Evolutionary conservation across 1,284 basidiomycete genomes (phyloP).

Genomic region (Kwoniella shivajii): DNA sequence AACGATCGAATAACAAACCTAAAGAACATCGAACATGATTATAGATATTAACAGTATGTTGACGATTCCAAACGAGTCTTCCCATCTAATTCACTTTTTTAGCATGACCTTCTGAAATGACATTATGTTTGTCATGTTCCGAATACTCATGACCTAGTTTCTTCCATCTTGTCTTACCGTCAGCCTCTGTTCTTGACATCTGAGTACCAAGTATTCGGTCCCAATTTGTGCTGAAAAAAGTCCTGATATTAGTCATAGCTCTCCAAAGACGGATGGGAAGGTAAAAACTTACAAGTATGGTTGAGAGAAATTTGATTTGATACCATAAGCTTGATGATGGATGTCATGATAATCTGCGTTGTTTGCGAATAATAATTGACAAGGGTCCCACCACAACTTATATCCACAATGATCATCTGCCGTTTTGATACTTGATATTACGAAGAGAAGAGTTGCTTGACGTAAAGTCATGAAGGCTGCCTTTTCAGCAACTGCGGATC

Average conservation of each 20-base stretch:
- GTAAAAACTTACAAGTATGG: slow-evolving; percentile 69
- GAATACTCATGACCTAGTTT: slow-evolving; percentile 20
- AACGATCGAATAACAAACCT: too few relatives aligned
- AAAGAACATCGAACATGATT: neutral
- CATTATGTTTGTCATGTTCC: slow-evolving; percentile 10
- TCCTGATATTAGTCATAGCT: neutral
- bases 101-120: slow-evolving; percentile 12
- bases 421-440: slow-evolving; percentile 85
- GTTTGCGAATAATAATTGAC: slow-evolving; percentile 86
- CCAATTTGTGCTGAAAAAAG: slow-evolving; percentile 49
- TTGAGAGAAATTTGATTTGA: slow-evolving; percentile 95
- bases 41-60: slow-evolving; percentile 1
- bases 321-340: slow-evolving; percentile 89
- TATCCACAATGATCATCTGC: slow-evolving; percentile 99
- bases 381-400: slow-evolving; percentile 80
- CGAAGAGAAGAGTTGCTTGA: slow-evolving; percentile 83
- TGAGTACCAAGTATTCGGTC: slow-evolving; percentile 53
- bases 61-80: neutral
- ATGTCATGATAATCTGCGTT: slow-evolving; percentile 98
- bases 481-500: slow-evolving; percentile 75
- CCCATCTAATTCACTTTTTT: slow-evolving; percentile 19
- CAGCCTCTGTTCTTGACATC: slow-evolving; percentile 50
- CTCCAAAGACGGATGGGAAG: neutral
- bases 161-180: slow-evolving; percentile 30
- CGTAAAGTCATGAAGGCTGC: slow-evolving; percentile 73